Evolutionary conservation across 169 alveolate species (phyloP).

Genomic region (Sarcocystis neurona): DNA sequence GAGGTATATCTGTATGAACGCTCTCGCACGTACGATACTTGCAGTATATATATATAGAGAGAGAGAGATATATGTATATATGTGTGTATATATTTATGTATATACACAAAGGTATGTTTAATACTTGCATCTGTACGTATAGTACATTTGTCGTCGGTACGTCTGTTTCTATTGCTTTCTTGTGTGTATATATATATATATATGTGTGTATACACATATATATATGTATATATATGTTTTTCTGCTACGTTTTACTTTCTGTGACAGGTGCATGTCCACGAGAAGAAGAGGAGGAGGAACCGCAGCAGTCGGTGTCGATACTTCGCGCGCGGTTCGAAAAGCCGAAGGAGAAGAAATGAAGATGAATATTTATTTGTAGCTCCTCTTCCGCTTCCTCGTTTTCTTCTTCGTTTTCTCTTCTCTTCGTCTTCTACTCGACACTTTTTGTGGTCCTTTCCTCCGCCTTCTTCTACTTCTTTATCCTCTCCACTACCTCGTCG

Average conservation of each 20-base stretch:
- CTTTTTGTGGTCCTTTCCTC: background rate
- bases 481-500: background rate
- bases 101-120: too few relatives aligned
- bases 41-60: background rate
- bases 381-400: background rate
- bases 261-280: background rate
- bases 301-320: slow-evolving; percentile 11
- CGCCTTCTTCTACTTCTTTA: background rate
- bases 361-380: background rate
- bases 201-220: background rate
- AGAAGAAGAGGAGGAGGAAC: background rate
- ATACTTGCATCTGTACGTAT: too few relatives aligned
- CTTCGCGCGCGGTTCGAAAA: slow-evolving; percentile 30
- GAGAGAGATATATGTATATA: background rate
- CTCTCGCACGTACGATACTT: too few relatives aligned
- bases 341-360: background rate
- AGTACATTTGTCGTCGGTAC: background rate
- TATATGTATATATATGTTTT: too few relatives aligned
- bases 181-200: background rate
- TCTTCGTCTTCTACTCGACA: background rate
- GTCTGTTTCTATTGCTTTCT: background rate
- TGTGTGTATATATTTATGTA: too few relatives aligned
- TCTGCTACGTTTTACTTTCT: background rate
- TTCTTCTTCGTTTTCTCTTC: background rate
- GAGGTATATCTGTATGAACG: too few relatives aligned